Percentiles rank a stretch among this genome's conserved stretches.
These are phyloP conservation scores for Verticillium longisporum DNA, from an alignment of 2,329 filamentous ascomycete species.

Conservation along the genomic window DNA sequence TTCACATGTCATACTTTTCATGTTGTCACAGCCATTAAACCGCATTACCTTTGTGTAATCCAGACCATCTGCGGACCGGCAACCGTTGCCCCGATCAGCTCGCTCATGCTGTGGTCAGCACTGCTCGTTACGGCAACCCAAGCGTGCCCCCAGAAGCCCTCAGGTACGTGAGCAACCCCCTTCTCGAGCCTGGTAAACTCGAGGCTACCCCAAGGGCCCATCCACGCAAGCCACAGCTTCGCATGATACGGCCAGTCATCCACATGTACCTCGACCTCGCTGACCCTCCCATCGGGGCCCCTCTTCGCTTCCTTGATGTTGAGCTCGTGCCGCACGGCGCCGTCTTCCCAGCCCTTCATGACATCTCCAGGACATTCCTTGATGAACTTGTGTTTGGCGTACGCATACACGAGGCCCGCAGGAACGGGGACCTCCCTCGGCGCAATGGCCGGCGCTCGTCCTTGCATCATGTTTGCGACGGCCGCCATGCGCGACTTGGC, in stretches of 20 bases:
- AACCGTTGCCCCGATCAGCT: slow-evolving; percentile 16
- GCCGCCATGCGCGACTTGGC: slow-evolving; percentile 25
- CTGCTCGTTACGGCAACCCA: slow-evolving; percentile 24
- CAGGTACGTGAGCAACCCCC: slow-evolving; percentile 19
- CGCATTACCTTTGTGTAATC: slow-evolving; percentile 15
- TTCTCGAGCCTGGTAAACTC: slow-evolving; percentile 20
- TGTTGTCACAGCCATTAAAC: too few relatives aligned
- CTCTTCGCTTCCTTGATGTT: slow-evolving; percentile 5
- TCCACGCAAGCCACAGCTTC: slow-evolving; percentile 25
- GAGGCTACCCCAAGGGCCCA: slow-evolving; percentile 26
- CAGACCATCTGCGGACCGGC: slow-evolving; percentile 28
- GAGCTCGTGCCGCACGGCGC: neutral
- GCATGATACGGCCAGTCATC: neutral
- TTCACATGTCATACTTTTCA: too few relatives aligned
- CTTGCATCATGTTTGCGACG: slow-evolving; percentile 31
- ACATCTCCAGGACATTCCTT: slow-evolving; percentile 14
- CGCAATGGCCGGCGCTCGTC: slow-evolving; percentile 21
- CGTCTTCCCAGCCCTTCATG: neutral
- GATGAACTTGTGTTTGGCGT: slow-evolving; percentile 21
- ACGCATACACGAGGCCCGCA: slow-evolving; percentile 22
- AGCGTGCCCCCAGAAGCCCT: slow-evolving; percentile 24
- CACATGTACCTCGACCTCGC: neutral
- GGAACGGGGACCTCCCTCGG: slow-evolving; percentile 25
- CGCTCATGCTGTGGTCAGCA: slow-evolving; percentile 12
- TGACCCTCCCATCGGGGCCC: slow-evolving; percentile 5